A percentile compares a stretch with the other conserved stretches of the same genome.
These are phyloP conservation scores for Capsicum pubescens DNA, from an alignment of 257 asterid species.

Conservation along the genomic window DNA sequence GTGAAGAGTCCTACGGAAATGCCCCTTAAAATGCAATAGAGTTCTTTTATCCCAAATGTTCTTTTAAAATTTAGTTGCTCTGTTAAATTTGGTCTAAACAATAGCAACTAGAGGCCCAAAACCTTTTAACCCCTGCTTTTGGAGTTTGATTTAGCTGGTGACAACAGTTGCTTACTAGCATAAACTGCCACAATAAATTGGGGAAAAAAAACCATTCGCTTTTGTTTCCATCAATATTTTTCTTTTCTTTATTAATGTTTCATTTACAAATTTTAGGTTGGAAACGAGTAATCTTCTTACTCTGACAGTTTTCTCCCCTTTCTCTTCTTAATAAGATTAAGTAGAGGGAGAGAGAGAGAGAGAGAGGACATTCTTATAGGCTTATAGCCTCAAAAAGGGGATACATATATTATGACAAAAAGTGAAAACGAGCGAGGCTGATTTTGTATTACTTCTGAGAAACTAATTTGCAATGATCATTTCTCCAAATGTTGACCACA, in stretches of 20 bases:
- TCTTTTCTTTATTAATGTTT: not conserved
- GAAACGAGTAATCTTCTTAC: not conserved
- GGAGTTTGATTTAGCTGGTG: not conserved
- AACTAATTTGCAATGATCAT: not conserved
- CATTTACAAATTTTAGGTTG: not conserved
- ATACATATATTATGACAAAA: not conserved
- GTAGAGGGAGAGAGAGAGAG: not conserved
- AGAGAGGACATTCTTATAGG: not conserved
- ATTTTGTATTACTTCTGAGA: not conserved
- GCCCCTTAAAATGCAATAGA: not conserved
- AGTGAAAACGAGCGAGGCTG: not conserved
- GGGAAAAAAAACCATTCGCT: not conserved
- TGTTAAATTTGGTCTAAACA: not conserved
- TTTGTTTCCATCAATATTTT: not conserved
- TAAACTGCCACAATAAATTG: not conserved
- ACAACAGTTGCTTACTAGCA: not conserved
- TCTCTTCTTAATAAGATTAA: not conserved
- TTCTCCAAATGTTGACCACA: not conserved
- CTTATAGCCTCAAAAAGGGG: not conserved
- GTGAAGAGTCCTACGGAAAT: not conserved
- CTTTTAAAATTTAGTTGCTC: not conserved
- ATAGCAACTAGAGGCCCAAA: not conserved
- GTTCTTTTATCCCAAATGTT: constrained; percentile 13
- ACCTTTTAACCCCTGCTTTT: not conserved
- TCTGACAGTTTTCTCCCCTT: not conserved